Percentiles rank a stretch among this genome's conserved stretches.
Evolutionary conservation across 495 filamentous ascomycete genomes (phyloP).

Genomic region (Tuber brumale): DNA sequence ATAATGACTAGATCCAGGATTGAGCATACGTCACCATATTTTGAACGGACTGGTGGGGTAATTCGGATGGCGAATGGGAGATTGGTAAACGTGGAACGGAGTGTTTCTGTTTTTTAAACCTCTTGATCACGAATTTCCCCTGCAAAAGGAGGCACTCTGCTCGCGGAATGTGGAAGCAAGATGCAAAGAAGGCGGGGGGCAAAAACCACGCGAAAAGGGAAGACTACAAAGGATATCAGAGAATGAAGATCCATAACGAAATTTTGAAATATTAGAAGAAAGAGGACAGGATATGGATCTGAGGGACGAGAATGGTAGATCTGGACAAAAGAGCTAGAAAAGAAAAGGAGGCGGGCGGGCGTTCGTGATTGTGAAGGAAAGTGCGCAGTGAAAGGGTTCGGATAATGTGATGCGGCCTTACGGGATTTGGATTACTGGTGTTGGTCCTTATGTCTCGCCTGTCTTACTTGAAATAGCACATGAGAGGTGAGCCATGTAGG

Average conservation of each 20-base stretch:
- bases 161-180: background rate
- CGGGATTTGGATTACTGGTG: background rate
- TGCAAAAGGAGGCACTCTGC: background rate
- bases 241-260: background rate
- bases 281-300: background rate
- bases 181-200: background rate
- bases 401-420: background rate
- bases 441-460: background rate
- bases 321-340: background rate
- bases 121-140: background rate
- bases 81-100: no score
- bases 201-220: background rate
- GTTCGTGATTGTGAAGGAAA: background rate
- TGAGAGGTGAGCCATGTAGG: no score
- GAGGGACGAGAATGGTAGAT: background rate
- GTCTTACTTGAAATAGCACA: background rate
- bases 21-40: no score
- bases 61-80: no score
- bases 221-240: background rate
- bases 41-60: no score
- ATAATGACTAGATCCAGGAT: no score
- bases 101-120: background rate
- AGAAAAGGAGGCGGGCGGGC: background rate
- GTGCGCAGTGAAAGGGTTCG: background rate
- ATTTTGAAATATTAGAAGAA: background rate